These are phyloP conservation scores for Raffaelea ambrosiae DNA, from an alignment of 2,329 filamentous ascomycete species.

Conservation along the genomic window DNA sequence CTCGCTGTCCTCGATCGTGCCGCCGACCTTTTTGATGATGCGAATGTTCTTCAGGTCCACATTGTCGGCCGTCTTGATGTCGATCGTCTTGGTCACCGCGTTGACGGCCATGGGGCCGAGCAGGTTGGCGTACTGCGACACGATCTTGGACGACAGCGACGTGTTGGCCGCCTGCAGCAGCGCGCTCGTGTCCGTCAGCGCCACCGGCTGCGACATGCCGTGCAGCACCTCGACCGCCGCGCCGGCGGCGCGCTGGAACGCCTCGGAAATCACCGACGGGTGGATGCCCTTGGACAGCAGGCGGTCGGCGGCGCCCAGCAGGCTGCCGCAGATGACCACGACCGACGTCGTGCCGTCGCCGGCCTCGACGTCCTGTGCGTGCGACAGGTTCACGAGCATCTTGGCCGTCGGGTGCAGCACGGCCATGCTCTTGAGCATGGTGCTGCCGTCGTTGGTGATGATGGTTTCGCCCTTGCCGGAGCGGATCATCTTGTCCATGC, in stretches of 20 bases:
- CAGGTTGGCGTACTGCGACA: slow-evolving; percentile 90
- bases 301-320: slow-evolving; percentile 87
- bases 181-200: slow-evolving; percentile 76
- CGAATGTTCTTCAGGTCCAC: slow-evolving; percentile 95
- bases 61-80: slow-evolving; percentile 90
- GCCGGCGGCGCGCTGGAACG: slow-evolving; percentile 89
- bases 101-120: slow-evolving; percentile 98
- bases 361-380: slow-evolving; percentile 95
- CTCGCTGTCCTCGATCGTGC: slow-evolving; percentile 97
- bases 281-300: slow-evolving; percentile 90
- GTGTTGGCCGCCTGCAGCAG: slow-evolving; percentile 96
- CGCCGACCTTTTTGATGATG: slow-evolving; percentile 94
- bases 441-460: slow-evolving; percentile 99
- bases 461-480: slow-evolving; percentile 94
- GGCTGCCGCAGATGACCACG: slow-evolving; percentile 91
- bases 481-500: slow-evolving; percentile 99
- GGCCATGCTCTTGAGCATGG: slow-evolving; percentile 98
- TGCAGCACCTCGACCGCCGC: slow-evolving; percentile 85
- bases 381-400: slow-evolving; percentile 96
- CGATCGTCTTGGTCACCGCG: slow-evolving; percentile 90
- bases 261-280: slow-evolving; percentile 93
- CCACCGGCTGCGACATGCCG: slow-evolving; percentile 91
- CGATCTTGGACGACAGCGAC: slow-evolving; percentile 96
- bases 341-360: slow-evolving; percentile 98
- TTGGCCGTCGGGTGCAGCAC: slow-evolving; percentile 99